phyloP scores from a whole-genome alignment of 2,329 filamentous ascomycete species.

The Sclerotiophoma versabilis region DNA sequence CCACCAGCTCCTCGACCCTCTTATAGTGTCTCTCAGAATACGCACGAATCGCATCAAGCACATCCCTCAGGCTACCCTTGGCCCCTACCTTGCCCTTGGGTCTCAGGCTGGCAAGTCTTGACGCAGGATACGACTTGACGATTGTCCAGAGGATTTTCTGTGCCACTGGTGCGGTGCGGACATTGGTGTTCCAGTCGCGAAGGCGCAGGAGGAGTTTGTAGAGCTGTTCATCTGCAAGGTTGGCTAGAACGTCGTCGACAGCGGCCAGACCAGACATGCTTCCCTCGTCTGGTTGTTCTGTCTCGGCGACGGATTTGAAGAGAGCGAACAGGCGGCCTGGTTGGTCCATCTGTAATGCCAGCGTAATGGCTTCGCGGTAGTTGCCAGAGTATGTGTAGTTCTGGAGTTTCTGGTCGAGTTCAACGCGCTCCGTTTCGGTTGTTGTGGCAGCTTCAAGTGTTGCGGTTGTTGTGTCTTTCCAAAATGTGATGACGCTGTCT shows the following conservation, averaged over 20 bases:
- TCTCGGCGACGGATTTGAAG: constrained; percentile 80
- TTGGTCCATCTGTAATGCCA: constrained; percentile 93
- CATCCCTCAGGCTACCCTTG: constrained; percentile 70
- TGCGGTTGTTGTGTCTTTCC: constrained; percentile 86
- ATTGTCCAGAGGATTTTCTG: constrained; percentile 84
- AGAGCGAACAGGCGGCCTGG: constrained; percentile 84
- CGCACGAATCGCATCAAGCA: constrained; percentile 83
- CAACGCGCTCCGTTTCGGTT: constrained; percentile 79
- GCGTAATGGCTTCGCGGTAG: constrained; percentile 89
- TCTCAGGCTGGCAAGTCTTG: constrained; percentile 73
- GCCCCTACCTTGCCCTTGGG: constrained; percentile 42
- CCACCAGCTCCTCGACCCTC: constrained; percentile 84
- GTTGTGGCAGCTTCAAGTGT: constrained; percentile 78
- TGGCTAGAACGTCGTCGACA: constrained; percentile 85
- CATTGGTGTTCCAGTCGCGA: constrained; percentile 98
- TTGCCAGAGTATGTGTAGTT: constrained; percentile 90
- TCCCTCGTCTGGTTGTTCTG: constrained; percentile 64
- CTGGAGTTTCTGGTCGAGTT: constrained; percentile 92
- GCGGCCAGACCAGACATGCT: constrained; percentile 68
- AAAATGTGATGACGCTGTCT: constrained; percentile 93
- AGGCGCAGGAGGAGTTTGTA: constrained; percentile 81
- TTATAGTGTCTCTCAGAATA: constrained; percentile 96
- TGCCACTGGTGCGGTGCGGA: constrained; percentile 81
- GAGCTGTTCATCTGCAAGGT: constrained; percentile 82
- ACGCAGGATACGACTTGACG: constrained; percentile 80